phyloP scores from a whole-genome alignment of 192 early-diverging fungal species.

The Thamnidium elegans region DNA sequence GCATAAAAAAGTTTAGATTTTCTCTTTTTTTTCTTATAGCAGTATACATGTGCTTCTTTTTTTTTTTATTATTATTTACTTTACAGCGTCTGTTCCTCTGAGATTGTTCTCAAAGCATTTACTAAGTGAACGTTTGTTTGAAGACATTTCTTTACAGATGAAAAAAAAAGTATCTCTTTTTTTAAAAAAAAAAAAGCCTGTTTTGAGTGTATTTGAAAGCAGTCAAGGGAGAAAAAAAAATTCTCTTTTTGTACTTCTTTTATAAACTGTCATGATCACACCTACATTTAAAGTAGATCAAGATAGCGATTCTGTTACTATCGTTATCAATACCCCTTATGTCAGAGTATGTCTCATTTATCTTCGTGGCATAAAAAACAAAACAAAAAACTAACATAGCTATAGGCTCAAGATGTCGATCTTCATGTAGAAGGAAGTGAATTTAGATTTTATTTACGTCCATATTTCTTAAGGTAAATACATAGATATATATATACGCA shows the following conservation, averaged over 20 bases:
- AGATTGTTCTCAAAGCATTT: too few species aligned
- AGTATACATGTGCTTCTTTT: neutral
- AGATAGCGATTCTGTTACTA: slow-evolving; percentile 68
- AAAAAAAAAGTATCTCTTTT: too few species aligned
- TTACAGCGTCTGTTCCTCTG: too few species aligned
- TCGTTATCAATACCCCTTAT: slow-evolving; percentile 80
- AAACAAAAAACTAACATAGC: too few species aligned
- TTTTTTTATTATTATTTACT: too few species aligned
- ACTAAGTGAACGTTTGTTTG: too few species aligned
- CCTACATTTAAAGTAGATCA: slow-evolving; percentile 80
- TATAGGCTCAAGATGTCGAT: slow-evolving; percentile 82
- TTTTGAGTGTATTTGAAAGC: too few species aligned
- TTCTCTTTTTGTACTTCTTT: neutral
- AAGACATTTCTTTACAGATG: too few species aligned
- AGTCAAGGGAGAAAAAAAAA: too few species aligned
- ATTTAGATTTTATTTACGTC: slow-evolving; percentile 85
- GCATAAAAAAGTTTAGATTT: neutral
- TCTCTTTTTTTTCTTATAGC: too few species aligned
- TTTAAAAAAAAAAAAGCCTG: too few species aligned
- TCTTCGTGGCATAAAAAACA: too few species aligned
- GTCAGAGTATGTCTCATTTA: slow-evolving; percentile 56
- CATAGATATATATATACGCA: neutral
- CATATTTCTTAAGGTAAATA: slow-evolving; percentile 84
- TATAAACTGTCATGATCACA: slow-evolving; percentile 72
- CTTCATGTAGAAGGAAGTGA: slow-evolving; percentile 77